Conservation (phyloP, 2,329 filamentous ascomycete species). For the Fusarium bactridioides region DNA sequence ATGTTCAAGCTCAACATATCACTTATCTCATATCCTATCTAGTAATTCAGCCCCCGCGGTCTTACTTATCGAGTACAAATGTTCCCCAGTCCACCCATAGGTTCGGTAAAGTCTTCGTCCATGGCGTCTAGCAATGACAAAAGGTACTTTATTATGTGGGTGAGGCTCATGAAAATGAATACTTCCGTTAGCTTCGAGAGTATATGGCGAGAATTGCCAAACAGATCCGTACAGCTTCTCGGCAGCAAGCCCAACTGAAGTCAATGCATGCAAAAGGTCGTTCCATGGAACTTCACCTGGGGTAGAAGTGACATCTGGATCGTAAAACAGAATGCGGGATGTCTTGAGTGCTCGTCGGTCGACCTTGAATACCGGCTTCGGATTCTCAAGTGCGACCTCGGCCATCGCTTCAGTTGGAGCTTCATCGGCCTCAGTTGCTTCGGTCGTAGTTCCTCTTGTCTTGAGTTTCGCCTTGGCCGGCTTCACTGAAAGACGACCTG, state of each 20-base stretch:
- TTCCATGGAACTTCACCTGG: neutral
- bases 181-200: neutral
- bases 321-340: neutral
- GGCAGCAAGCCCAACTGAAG: neutral
- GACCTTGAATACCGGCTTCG: neutral
- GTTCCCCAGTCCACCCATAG: conserved; percentile 59
- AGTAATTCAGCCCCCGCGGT: neutral
- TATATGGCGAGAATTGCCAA: neutral
- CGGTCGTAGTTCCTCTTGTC: neutral
- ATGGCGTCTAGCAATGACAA: neutral
- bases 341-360: neutral
- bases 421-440: neutral
- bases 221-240: neutral
- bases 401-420: neutral
- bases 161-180: neutral
- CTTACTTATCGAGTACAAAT: conserved; percentile 47
- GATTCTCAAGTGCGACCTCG: neutral
- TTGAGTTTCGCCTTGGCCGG: neutral
- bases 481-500: too few relatives aligned
- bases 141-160: neutral
- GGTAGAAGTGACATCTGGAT: neutral
- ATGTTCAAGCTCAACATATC: neutral
- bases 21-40: neutral
- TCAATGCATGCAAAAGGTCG: neutral
- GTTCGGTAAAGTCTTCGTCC: conserved; percentile 23